phyloP scores from a whole-genome alignment of 768 basidiomycete species.

The Leccinum variicolor region DNA sequence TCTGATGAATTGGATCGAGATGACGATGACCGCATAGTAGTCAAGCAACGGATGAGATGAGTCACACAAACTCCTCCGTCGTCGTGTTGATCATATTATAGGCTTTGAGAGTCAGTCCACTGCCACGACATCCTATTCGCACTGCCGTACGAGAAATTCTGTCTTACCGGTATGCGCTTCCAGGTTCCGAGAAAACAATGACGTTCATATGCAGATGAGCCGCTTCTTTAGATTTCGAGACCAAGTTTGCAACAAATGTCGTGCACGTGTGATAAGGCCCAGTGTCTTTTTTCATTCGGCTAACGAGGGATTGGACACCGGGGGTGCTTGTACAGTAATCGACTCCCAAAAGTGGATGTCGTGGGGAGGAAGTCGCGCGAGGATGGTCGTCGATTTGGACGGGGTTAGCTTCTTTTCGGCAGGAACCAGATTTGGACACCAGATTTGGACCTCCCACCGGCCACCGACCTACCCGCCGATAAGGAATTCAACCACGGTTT shows the following conservation, averaged over 20 bases:
- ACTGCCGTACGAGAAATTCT: neutral
- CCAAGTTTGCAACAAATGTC: neutral
- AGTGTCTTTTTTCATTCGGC: conserved; percentile 1
- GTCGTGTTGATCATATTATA: conserved; percentile 16
- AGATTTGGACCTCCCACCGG: neutral
- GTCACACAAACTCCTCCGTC: conserved; percentile 1
- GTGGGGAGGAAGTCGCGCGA: neutral
- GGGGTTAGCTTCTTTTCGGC: neutral
- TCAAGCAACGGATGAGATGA: conserved; percentile 6
- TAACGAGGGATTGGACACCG: neutral
- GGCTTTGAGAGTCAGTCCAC: neutral
- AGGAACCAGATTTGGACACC: neutral
- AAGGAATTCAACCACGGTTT: neutral
- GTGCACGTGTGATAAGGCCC: neutral
- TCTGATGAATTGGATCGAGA: conserved; percentile 5
- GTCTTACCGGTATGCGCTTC: neutral
- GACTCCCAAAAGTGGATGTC: neutral
- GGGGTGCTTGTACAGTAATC: neutral
- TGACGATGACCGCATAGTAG: conserved; percentile 16
- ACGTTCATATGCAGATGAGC: neutral
- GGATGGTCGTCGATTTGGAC: neutral
- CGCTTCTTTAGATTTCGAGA: neutral
- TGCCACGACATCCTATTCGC: neutral
- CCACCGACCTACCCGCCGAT: neutral
- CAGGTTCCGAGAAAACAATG: neutral